A percentile compares a stretch with the other conserved stretches of the same genome.
phyloP scores from a whole-genome alignment of 2,329 filamentous ascomycete genomes.

The Drechslerella dactyloides region DNA sequence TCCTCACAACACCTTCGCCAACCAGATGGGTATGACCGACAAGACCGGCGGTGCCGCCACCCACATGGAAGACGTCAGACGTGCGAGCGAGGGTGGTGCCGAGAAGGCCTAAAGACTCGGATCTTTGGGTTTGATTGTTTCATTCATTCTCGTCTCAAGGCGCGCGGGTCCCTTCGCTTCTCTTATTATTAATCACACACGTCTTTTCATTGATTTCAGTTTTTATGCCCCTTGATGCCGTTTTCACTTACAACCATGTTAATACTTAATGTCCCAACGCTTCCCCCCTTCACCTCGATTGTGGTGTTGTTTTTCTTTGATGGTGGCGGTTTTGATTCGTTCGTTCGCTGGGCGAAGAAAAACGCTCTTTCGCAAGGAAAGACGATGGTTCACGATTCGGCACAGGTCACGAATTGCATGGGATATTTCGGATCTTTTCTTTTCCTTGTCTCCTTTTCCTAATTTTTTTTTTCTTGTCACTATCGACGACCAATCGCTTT shows the following conservation, averaged over 20 bases:
- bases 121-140: conserved; percentile 23
- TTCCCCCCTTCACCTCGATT: conserved; percentile 10
- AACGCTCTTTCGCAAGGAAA: conserved; percentile 2
- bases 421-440: conserved; percentile 32
- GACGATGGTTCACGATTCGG: conserved; percentile 18
- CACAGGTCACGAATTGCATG: conserved; percentile 21
- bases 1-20: conserved; percentile 45
- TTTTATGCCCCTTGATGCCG: conserved; percentile 10
- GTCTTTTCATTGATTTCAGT: conserved; percentile 24
- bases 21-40: conserved; percentile 51
- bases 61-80: conserved; percentile 47
- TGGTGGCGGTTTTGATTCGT: conserved; percentile 23
- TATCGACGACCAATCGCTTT: background rate
- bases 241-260: conserved; percentile 41
- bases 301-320: conserved; percentile 26
- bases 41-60: conserved; percentile 44
- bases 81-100: conserved; percentile 28
- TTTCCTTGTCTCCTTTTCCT: conserved; percentile 8
- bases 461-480: conserved; percentile 16
- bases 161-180: conserved; percentile 26
- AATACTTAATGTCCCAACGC: conserved; percentile 41
- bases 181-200: conserved; percentile 9
- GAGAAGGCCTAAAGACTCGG: conserved; percentile 29
- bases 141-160: conserved; percentile 31
- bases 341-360: conserved; percentile 20